Base-by-base conservation (phyloP, 2,329 filamentous ascomycete species). In the Monascus ruber region DNA sequence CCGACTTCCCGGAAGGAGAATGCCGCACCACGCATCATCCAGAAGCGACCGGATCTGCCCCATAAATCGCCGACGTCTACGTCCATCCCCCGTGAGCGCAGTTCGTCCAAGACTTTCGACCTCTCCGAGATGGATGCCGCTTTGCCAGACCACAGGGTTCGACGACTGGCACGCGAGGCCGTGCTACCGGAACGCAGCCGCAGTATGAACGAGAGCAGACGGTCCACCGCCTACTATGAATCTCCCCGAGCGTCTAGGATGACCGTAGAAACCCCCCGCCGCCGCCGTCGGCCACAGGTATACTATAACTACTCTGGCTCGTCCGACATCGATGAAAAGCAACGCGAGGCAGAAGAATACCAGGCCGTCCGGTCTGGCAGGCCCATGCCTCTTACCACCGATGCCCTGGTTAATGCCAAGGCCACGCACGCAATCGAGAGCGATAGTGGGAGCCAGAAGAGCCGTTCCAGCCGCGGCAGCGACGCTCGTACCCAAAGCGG, bases 371-470 rank as follows among this genome's bases (percentile, higher is more conserved):
- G 54, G 25, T 46, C 57, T 5, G 50, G 49, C 32, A 53, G 47
- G 11, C 44, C 50, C 5, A 39, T 55, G 9, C 55, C 60, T n/a
- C 45, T 60, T 27, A 64, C 60, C 2, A 44, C 51, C 4, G 62
- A 64, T 42, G 51, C 56, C 3, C 42, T 65, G 33, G 47, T 55
- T 31, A 55, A 59, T 28, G 44, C 48, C 34, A 63, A 63, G 37
- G 43, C 48, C n/a, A 33, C 36, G 7, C 46, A 42, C 8, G 49
- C 50, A 32, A 42, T 52, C 5, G 55, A 53, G 28, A 65, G 62
- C 37, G 63, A 66, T 32, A 61, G 56, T 33, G 62, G 58, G 25
- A 65, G 62, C 38, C 59, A 62, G 37, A 63, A 64, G 39, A 65
- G 56, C 41, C 59, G 58, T 17, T 63, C 62, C 4, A 66, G 63